Evolutionary conservation across 306 rosid genomes (phyloP).

Genomic region (Cucumis sativus): DNA sequence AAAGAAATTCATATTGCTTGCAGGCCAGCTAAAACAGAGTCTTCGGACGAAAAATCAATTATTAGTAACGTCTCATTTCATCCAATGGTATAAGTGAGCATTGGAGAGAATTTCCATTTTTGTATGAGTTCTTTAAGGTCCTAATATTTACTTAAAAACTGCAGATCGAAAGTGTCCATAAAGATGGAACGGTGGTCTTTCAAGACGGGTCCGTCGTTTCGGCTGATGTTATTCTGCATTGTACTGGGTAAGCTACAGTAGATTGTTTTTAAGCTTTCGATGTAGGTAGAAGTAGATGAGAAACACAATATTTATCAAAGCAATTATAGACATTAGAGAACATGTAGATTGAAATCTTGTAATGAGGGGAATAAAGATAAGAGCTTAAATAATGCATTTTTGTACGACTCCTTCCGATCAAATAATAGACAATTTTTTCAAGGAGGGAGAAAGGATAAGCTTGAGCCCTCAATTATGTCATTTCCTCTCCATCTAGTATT

Average conservation of each 20-base stretch:
- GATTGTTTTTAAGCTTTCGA: background rate
- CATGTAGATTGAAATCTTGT: background rate
- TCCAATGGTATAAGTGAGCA: constrained; percentile 48
- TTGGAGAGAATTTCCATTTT: background rate
- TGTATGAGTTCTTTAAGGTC: background rate
- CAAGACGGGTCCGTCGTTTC: constrained; percentile 37
- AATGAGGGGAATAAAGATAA: background rate
- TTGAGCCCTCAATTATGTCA: too few species aligned
- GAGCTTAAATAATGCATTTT: background rate
- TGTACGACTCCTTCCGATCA: background rate
- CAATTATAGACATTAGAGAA: background rate
- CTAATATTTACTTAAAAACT: background rate
- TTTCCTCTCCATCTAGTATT: too few species aligned
- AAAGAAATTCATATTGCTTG: constrained; percentile 67
- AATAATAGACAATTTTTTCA: background rate
- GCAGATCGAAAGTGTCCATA: constrained; percentile 50
- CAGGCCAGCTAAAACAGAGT: constrained; percentile 23
- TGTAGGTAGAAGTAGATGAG: background rate
- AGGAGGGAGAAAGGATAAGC: too few species aligned
- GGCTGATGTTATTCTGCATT: constrained; percentile 51
- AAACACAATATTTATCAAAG: background rate
- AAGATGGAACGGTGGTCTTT: constrained; percentile 56
- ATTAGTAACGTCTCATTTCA: constrained; percentile 63
- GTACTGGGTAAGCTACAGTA: constrained; percentile 50
- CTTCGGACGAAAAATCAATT: constrained; percentile 27